phyloP scores from a whole-genome alignment of 2,329 filamentous ascomycete species.

The Botrytis paeoniae region DNA sequence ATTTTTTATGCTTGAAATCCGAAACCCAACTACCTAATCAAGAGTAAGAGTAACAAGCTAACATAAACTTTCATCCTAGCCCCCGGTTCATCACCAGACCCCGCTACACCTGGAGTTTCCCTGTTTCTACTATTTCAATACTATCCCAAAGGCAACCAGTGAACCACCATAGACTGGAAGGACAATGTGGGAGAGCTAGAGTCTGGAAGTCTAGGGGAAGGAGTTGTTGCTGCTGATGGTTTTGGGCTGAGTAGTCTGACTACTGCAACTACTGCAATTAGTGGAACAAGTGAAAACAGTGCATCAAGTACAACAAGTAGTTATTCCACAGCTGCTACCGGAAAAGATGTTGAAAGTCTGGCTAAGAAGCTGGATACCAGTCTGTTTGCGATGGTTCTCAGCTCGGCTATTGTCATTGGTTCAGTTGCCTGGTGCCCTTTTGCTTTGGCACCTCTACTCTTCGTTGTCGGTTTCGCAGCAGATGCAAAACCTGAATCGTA shows the following conservation, averaged over 20 bases:
- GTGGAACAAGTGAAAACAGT: no score
- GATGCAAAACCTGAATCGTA: neutral
- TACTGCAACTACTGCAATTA: neutral
- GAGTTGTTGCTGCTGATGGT: neutral
- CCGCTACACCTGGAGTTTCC: neutral
- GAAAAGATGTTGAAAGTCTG: neutral
- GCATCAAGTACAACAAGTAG: neutral
- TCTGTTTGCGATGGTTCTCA: neutral
- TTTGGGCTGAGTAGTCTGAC: neutral
- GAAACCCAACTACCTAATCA: no score
- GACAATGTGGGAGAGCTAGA: neutral
- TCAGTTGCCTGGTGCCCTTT: neutral
- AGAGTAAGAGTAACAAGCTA: neutral
- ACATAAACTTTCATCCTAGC: neutral
- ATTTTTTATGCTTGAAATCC: neutral
- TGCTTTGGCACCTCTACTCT: neutral
- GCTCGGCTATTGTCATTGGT: neutral
- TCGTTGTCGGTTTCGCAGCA: neutral
- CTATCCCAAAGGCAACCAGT: neutral
- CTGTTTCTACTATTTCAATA: neutral
- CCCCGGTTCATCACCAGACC: slow-evolving; percentile 4
- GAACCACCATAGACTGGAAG: neutral
- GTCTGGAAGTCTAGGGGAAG: neutral
- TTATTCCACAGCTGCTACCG: neutral
- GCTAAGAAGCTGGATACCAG: neutral